Conservation (phyloP, 805 yeast species). For the Pichia scutulata region DNA sequence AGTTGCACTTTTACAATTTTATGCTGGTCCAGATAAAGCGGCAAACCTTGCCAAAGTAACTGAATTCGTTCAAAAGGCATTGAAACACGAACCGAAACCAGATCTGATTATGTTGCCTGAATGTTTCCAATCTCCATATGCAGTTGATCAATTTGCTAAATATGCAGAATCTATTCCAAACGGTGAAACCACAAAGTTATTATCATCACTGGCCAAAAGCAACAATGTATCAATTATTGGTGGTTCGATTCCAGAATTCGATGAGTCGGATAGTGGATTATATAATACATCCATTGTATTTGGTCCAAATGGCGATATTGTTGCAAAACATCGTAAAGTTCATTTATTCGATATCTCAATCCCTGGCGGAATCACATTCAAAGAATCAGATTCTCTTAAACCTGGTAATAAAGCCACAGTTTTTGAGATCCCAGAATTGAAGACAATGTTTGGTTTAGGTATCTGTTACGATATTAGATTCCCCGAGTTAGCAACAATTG, state of each 20-base stretch:
- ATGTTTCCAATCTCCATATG: slow-evolving; percentile 93
- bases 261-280: slow-evolving; percentile 42
- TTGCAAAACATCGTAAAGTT: slow-evolving; percentile 85
- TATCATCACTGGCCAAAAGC: slow-evolving; percentile 60
- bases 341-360: slow-evolving; percentile 91
- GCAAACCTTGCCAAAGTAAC: slow-evolving; percentile 68
- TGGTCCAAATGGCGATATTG: slow-evolving; percentile 59
- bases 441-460: slow-evolving; percentile 69
- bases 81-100: slow-evolving; percentile 41
- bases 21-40: slow-evolving; percentile 73
- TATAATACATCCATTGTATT: slow-evolving; percentile 75
- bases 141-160: slow-evolving; percentile 75
- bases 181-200: slow-evolving; percentile 58
- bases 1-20: slow-evolving; percentile 78
- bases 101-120: slow-evolving; percentile 87
- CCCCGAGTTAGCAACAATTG: slow-evolving; percentile 67
- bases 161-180: slow-evolving; percentile 83
- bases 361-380: slow-evolving; percentile 83
- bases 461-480: slow-evolving; percentile 77
- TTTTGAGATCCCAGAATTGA: slow-evolving; percentile 53
- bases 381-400: slow-evolving; percentile 67
- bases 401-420: slow-evolving; percentile 83
- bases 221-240: slow-evolving; percentile 66
- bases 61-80: slow-evolving; percentile 56
- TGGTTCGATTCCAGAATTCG: slow-evolving; percentile 85